Base-by-base conservation (phyloP, 2,329 filamentous ascomycete genomes). In the Cladobotryum protrusum region DNA sequence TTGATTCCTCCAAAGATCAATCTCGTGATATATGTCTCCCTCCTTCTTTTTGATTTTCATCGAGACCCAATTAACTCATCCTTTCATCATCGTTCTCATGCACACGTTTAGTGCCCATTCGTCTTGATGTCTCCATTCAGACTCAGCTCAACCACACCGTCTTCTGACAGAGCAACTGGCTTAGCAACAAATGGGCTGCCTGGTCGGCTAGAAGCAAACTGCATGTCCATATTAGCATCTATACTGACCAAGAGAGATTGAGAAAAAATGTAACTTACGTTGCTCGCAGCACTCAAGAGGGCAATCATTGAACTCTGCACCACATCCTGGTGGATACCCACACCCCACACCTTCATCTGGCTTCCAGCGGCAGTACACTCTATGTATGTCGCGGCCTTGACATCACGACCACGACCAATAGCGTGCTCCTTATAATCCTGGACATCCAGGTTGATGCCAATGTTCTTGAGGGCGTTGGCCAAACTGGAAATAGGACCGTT, bases 371-470 rank as follows among this genome's bases (percentile, higher is more conserved):
- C 78, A 24, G 79, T 90, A 69, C 90, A 96, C 68, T 96, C 88
- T 56, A 97, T 95, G 65, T 95, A 97, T 2, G 91, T 89, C 2
- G 90, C 92, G n/a, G 92, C 92, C 74, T 95, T 95, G 57, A 92
- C 89, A 54, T 89, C 82, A 50, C 83, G 81, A 54, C 88, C 89
- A 46, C 78, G 76, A 57, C 89, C 89, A 59, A 97, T 90, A 24
- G 91, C 86, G 70, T 97, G 92, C 69, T 97, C 93, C 75, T 95
- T 96, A 76, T 97, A 97, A 67, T 96, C 89, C 42, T 85, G 81
- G 46, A 97, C 89, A 63, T 97, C 92, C 19, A 97, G 75, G 62
- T 95, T 85, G 56, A 97, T 85, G 52, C 89, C 88, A 33, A 97
- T 72, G 14, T 77, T 76, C 59, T 82, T 81, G 40, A 99, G 77